Evolutionary conservation across 2,329 filamentous ascomycete genomes (phyloP).

Genomic region (Exophiala bonariae): DNA sequence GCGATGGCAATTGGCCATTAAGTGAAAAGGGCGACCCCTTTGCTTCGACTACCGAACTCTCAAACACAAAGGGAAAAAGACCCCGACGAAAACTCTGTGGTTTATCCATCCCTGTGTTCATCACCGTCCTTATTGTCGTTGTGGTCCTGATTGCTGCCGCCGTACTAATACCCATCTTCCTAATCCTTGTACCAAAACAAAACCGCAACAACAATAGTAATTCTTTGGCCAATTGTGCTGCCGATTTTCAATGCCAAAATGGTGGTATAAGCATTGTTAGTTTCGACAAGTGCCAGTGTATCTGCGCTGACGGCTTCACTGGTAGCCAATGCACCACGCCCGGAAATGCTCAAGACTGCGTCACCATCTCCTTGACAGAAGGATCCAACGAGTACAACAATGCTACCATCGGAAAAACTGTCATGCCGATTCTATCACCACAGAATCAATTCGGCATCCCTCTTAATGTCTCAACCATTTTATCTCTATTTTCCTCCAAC

Average conservation of each 20-base stretch:
- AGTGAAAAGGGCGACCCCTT: slow-evolving; percentile 33
- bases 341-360: slow-evolving; percentile 43
- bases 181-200: slow-evolving; percentile 58
- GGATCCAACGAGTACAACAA: slow-evolving; percentile 50
- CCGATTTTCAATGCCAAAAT: slow-evolving; percentile 69
- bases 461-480: slow-evolving; percentile 66
- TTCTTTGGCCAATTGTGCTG: slow-evolving; percentile 54
- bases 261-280: slow-evolving; percentile 75
- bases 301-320: slow-evolving; percentile 87
- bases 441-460: slow-evolving; percentile 72
- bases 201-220: slow-evolving; percentile 37
- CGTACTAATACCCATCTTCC: slow-evolving; percentile 71
- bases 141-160: slow-evolving; percentile 76
- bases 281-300: slow-evolving; percentile 72
- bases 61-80: slow-evolving; percentile 26
- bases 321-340: slow-evolving; percentile 58
- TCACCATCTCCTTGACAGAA: slow-evolving; percentile 47
- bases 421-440: slow-evolving; percentile 72
- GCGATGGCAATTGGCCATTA: slow-evolving; percentile 39
- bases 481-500: slow-evolving; percentile 72
- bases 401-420: slow-evolving; percentile 77
- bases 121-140: slow-evolving; percentile 65
- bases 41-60: slow-evolving; percentile 22
- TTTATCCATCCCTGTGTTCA: slow-evolving; percentile 75
- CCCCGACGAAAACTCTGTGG: slow-evolving; percentile 72